These are phyloP conservation scores for Favolaschia claudopus DNA, from an alignment of 768 basidiomycete species.

Conservation along the genomic window DNA sequence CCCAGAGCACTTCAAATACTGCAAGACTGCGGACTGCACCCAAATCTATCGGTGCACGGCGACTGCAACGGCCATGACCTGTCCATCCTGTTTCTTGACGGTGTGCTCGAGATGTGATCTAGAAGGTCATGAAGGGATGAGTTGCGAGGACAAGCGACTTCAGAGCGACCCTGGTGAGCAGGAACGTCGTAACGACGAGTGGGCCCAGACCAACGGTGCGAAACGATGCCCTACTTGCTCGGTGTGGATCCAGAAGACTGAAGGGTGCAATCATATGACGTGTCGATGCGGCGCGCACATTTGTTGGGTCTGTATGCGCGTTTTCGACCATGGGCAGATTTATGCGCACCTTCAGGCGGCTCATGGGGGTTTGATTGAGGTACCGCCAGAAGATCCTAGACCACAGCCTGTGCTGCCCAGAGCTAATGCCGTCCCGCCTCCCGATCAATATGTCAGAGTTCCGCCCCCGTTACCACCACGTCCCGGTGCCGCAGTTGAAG, in stretches of 20 bases:
- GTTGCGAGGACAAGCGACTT: conserved; percentile 48
- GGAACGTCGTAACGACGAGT: conserved; percentile 49
- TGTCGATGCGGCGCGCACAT: conserved; percentile 61
- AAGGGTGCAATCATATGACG: conserved; percentile 63
- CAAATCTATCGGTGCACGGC: conserved; percentile 23
- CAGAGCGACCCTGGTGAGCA: conserved; percentile 47
- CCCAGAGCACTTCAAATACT: conserved; percentile 27
- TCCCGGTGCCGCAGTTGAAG: too few species aligned
- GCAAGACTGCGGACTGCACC: conserved; percentile 27
- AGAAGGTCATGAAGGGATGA: conserved; percentile 59
- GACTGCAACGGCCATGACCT: conserved; percentile 42
- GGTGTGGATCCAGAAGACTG: conserved; percentile 55
- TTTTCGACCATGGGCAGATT: conserved; percentile 42
- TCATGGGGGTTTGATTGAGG: conserved; percentile 33
- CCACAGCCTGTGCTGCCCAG: background rate
- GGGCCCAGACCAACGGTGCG: conserved; percentile 46
- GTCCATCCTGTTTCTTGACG: conserved; percentile 58
- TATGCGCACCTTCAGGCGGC: conserved; percentile 40
- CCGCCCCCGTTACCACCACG: too few species aligned
- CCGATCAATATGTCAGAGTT: too few species aligned
- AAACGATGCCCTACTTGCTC: conserved; percentile 57
- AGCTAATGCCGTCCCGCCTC: too few species aligned
- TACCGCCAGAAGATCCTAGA: conserved; percentile 4
- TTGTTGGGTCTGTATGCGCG: conserved; percentile 61
- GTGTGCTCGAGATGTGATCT: conserved; percentile 59